Conservation (phyloP, 306 rosid species). For the Astragalus glycyphyllos region DNA sequence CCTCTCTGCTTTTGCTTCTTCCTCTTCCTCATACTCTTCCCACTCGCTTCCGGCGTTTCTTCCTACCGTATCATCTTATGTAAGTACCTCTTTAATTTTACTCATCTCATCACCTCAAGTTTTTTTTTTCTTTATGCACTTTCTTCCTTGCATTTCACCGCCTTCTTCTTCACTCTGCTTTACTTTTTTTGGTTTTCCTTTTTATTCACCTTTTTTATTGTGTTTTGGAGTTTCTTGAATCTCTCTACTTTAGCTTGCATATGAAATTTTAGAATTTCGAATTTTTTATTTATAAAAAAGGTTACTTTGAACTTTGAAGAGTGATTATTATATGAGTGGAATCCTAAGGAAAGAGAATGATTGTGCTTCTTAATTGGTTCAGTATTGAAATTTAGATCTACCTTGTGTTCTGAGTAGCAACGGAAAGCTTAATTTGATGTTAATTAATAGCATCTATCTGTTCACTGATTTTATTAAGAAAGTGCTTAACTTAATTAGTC, state of each 20-base stretch:
- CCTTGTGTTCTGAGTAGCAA: not conserved
- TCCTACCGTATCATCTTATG: constrained; percentile 2
- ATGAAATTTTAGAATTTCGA: not conserved
- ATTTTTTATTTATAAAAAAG: no score
- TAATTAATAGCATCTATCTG: not conserved
- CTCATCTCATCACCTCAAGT: constrained; percentile 39
- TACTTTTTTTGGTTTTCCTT: not conserved
- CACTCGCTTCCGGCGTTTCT: not conserved
- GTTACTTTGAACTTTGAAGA: no score
- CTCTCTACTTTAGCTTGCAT: constrained; percentile 38
- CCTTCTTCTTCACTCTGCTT: constrained; percentile 1
- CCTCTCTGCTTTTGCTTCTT: constrained; percentile 34
- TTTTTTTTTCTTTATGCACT: constrained; percentile 29
- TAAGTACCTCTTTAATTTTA: constrained; percentile 41
- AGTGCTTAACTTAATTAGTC: no score
- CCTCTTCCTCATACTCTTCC: constrained; percentile 40
- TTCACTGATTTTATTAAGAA: no score
- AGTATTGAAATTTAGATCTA: constrained; percentile 20
- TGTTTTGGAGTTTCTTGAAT: constrained; percentile 34
- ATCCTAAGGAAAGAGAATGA: constrained; percentile 1
- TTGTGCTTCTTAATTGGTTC: not conserved
- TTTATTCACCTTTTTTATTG: not conserved
- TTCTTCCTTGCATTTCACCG: constrained; percentile 41
- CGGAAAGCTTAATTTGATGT: constrained; percentile 1
- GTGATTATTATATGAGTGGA: not conserved